Base-by-base conservation (phyloP, 768 basidiomycete genomes). In the Agaricus blazei region DNA sequence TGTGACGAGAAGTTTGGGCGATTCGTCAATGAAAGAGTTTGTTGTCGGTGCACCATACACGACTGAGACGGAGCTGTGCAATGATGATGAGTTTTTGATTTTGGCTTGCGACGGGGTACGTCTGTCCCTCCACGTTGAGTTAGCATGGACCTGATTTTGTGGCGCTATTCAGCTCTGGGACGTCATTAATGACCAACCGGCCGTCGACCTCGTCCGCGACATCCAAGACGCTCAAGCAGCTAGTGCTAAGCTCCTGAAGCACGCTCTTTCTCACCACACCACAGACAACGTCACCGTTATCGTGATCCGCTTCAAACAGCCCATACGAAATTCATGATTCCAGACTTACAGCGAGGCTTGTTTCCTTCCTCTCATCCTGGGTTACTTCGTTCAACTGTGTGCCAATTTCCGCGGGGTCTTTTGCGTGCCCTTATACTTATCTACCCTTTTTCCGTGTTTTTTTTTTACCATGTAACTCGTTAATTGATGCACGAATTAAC, bases 1-100 rank as follows among this genome's bases (percentile, higher is more conserved):
- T 5, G 97, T 99, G 28, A 99, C 97, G 15, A 80, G 97, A 56
- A 93, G 93, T 64, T 74, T 99, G 54, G 97, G 97, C 34, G 97
- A 99, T 66, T 90, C 93, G 1, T 90, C 93, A 6, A 98, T 99
- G 97, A 99, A 99, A 72, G 97, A 99, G 64, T 99, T 95, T 68
- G 97, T 99, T 9, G 97, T 98, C 47, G 97, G 97, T 1, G 83
- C 91, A 28, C 97, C 97, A 5, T 99, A 96, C 70, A 99, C 97
- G 19, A 98, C 97, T n/a, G 95, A 98, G 70, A 98, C 96, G 11
- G 84, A 88, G 62, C 72, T 99, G 41, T 88, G 87, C 52, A 85
- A 90, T 7, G 87, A 91, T 4, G 97, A 98, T 66, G 96, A 98
- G 67, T 93, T 96, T 68, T 67, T 98, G 60, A 90, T 99, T 56